Evolutionary conservation across 2,329 filamentous ascomycete genomes (phyloP), one percentile per base, ranked within the genome.

Genomic region (Fusarium equiseti): DNA sequence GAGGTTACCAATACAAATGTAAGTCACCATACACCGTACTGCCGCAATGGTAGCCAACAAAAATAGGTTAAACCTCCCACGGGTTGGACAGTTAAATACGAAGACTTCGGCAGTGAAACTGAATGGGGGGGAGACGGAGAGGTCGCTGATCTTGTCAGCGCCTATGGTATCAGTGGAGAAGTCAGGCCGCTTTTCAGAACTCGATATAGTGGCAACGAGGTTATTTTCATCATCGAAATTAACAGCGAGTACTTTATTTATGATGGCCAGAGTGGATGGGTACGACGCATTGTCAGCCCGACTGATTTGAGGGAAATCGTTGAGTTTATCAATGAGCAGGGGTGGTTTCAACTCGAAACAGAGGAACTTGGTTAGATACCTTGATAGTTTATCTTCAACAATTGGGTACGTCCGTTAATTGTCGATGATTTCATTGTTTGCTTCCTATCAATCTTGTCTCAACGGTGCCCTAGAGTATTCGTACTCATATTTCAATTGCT

Each of bases 391-490:
- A 13, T 8, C 31, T 15, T 32, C 13, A 32, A 32, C 8, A 32
- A 15, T 16, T 31, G 7, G 15, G 15, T 31, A 31, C 31, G 31
- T 3, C 31, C 6, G 15, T 15, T 3, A 15, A 15, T 31, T 31
- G 4, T 31, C 7, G 31, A 35, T 38, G 18, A 6, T 5, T 38
- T 11, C 3, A 4, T 38, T 6, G 8, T 10, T 35, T 35, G 4
- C 9, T 6, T 11, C 16, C 32, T 10, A 5, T 35, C 5, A 10
- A 18, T 11, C 16, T 18, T 10, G 8, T 35, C 32, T 35, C 32
- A 35, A 6, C 18, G 2, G 32, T 11, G 6, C 6, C 3, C 9
- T 10, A 11, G 18, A n/a, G 0, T 38, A 38, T 10, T 2, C 12
- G 10, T 38, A 38, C 18, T 18, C 35, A 1, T 2, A 4, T n/a